phyloP scores from a whole-genome alignment of 2,329 filamentous ascomycete species.

The Teratosphaeriaceae sp. region DNA sequence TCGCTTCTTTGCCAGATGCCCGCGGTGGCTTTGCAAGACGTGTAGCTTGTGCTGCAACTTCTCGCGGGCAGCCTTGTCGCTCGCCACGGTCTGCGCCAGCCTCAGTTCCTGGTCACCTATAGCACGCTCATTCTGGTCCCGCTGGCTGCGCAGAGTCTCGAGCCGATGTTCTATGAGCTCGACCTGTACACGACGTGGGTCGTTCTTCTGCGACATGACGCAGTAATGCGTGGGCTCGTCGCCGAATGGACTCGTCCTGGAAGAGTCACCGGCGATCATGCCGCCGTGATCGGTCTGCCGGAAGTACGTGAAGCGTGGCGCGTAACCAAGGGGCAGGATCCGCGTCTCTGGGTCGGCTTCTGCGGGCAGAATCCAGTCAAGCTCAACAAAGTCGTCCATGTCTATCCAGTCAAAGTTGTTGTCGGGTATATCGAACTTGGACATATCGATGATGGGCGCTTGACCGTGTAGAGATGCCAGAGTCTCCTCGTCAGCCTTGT shows the following conservation, averaged over 20 bases:
- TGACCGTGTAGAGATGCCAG: constrained; percentile 50
- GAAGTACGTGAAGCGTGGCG: constrained; percentile 95
- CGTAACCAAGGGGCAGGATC: constrained; percentile 85
- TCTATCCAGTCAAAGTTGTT: constrained; percentile 96
- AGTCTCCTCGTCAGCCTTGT: constrained; percentile 57
- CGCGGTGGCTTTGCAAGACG: constrained; percentile 49
- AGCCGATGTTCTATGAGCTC: constrained; percentile 78
- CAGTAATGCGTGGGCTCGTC: constrained; percentile 91
- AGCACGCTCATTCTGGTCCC: constrained; percentile 64
- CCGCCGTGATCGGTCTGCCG: constrained; percentile 89
- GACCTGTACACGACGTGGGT: constrained; percentile 81
- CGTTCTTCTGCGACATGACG: constrained; percentile 69
- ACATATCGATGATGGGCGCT: constrained; percentile 55
- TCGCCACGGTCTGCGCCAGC: constrained; percentile 48
- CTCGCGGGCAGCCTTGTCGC: constrained; percentile 39
- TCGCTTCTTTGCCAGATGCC: constrained; percentile 51
- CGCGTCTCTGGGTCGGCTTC: constrained; percentile 89
- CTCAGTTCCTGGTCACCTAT: constrained; percentile 69
- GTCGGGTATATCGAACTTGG: constrained; percentile 90
- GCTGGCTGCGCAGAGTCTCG: constrained; percentile 69
- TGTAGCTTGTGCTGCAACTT: constrained; percentile 52
- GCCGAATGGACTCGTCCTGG: constrained; percentile 82
- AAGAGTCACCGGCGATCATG: constrained; percentile 70
- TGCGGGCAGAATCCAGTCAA: constrained; percentile 91
- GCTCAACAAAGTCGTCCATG: constrained; percentile 98